A percentile compares a stretch with the other conserved stretches of the same genome.
Conservation (phyloP, 2,329 filamentous ascomycete species). For the Fusarium goolgardi region DNA sequence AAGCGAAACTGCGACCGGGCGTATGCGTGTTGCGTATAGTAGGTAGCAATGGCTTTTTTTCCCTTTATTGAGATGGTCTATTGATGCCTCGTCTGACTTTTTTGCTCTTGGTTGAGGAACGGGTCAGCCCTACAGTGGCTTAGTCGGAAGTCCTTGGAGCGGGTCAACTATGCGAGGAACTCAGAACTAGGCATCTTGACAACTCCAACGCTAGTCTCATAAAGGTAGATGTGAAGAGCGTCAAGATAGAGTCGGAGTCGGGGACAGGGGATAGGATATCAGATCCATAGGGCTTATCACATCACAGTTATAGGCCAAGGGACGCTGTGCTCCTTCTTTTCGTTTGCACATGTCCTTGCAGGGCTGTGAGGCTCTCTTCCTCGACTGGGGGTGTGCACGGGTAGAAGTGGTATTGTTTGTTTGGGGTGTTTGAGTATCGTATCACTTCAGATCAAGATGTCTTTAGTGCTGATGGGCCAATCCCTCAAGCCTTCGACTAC, state of each 20-base stretch:
- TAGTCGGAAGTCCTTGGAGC: slow-evolving; percentile 4
- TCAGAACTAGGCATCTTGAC: neutral
- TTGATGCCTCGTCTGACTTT: neutral
- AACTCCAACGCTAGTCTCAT: neutral
- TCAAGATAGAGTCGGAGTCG: neutral
- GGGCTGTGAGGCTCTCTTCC: slow-evolving; percentile 6
- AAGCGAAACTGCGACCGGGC: slow-evolving; percentile 6
- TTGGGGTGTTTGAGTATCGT: neutral
- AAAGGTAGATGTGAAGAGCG: slow-evolving; percentile 10
- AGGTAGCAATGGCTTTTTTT: neutral
- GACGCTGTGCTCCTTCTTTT: neutral
- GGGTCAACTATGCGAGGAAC: slow-evolving; percentile 5
- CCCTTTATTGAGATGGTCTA: neutral
- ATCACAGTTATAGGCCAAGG: slow-evolving; percentile 1
- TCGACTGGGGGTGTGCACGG: slow-evolving; percentile 2
- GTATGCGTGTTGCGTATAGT: slow-evolving; percentile 2
- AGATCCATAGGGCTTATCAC: slow-evolving; percentile 16
- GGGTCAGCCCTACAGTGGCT: slow-evolving; percentile 38
- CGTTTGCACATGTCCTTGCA: neutral
- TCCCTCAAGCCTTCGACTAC: neutral
- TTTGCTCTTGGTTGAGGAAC: slow-evolving; percentile 6
- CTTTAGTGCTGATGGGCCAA: slow-evolving; percentile 35
- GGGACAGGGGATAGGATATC: neutral
- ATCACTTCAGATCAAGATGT: neutral
- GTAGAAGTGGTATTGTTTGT: slow-evolving; percentile 6